phyloP scores from a whole-genome alignment of 768 basidiomycete genomes.

The Trametes cinnabarina region DNA sequence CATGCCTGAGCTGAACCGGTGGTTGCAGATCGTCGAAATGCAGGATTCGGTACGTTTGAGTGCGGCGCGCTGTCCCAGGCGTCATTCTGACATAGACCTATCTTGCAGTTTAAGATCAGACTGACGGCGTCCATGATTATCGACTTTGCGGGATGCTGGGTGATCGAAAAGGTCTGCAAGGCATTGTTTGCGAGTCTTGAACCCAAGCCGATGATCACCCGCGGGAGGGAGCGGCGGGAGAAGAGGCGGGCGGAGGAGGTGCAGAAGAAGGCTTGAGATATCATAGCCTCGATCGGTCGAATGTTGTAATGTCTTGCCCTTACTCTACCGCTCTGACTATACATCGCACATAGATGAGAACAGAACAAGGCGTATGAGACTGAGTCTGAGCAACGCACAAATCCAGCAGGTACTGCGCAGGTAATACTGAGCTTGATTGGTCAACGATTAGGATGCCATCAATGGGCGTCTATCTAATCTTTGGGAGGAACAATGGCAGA shows the following conservation, averaged over 20 bases:
- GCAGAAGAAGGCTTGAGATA: conserved; percentile 10
- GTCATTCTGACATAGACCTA: too few species aligned
- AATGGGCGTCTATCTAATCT: neutral
- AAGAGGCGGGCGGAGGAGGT: conserved; percentile 16
- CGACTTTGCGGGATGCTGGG: conserved; percentile 88
- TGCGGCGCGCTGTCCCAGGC: too few species aligned
- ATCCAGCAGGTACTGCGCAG: too few species aligned
- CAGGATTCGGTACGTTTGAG: conserved; percentile 53
- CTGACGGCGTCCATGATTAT: conserved; percentile 79
- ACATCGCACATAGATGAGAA: conserved; percentile 4
- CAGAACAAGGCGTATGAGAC: too few species aligned
- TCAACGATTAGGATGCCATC: too few species aligned
- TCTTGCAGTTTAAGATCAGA: conserved; percentile 72
- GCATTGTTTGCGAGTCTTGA: conserved; percentile 83
- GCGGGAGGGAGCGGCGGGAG: conserved; percentile 79
- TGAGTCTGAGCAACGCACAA: too few species aligned
- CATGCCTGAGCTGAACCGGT: conserved; percentile 90
- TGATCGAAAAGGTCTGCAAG: conserved; percentile 82
- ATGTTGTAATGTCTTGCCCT: conserved; percentile 6
- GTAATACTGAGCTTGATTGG: too few species aligned
- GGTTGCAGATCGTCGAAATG: conserved; percentile 98
- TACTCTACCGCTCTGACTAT: conserved; percentile 8
- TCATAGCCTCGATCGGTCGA: neutral
- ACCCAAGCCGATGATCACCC: conserved; percentile 80
- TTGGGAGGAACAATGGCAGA: neutral